phyloP scores from a whole-genome alignment of 768 basidiomycete genomes.

The Tricholoma terreum region DNA sequence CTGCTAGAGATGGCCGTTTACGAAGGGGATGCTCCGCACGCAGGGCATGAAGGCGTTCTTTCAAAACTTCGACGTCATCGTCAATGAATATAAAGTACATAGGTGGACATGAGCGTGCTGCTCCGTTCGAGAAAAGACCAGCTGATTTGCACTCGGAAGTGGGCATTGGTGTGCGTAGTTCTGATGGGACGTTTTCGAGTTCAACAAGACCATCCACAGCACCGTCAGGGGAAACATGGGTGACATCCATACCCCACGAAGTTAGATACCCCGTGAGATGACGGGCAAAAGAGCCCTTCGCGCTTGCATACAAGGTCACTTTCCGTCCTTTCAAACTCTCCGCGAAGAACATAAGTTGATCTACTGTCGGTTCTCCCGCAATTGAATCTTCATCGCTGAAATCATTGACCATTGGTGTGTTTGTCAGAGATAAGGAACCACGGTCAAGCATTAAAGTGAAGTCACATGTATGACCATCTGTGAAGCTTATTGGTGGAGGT shows the following conservation, averaged over 20 bases:
- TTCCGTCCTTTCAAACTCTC: conserved; percentile 81
- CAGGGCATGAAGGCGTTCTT: conserved; percentile 67
- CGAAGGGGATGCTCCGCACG: conserved; percentile 54
- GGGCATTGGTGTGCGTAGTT: background rate
- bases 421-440: conserved; percentile 46
- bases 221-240: conserved; percentile 65
- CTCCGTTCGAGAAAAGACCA: background rate
- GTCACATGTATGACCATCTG: conserved; percentile 59
- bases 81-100: conserved; percentile 86
- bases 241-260: conserved; percentile 93
- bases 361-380: conserved; percentile 72
- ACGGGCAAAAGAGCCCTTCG: conserved; percentile 86
- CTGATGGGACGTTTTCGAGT: conserved; percentile 5
- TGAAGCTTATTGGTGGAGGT: conserved; percentile 38
- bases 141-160: background rate
- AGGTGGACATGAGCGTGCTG: conserved; percentile 2
- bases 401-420: conserved; percentile 35
- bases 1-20: conserved; percentile 67
- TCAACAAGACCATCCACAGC: conserved; percentile 40
- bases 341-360: conserved; percentile 75
- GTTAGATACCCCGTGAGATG: conserved; percentile 92
- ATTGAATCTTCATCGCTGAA: conserved; percentile 50
- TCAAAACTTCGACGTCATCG: conserved; percentile 81
- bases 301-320: conserved; percentile 79
- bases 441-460: conserved; percentile 62